These are phyloP conservation scores for Paramarasmius palmivorus DNA, from an alignment of 1,284 basidiomycete species.

Conservation along the genomic window DNA sequence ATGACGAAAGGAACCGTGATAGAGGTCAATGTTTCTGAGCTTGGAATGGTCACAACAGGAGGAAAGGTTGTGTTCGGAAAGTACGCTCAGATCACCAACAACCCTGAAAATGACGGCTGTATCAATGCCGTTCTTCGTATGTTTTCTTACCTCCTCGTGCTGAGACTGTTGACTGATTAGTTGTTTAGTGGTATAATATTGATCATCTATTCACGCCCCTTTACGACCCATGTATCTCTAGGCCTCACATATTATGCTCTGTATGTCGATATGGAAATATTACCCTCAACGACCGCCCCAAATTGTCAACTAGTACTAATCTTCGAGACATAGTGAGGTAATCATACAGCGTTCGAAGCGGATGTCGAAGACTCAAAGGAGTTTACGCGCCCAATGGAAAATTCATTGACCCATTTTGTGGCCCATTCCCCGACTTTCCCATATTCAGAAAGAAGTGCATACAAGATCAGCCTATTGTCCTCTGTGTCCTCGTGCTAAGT, in stretches of 20 bases:
- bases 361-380: no score
- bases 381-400: no score
- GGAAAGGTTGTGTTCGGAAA: constrained; percentile 93
- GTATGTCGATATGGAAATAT: no score
- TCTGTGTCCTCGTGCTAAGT: no score
- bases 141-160: constrained; percentile 29
- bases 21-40: constrained; percentile 96
- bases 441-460: no score
- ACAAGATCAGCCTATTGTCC: no score
- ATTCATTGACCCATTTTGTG: no score
- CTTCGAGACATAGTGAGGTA: no score
- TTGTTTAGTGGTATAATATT: constrained; percentile 37
- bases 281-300: no score
- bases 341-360: no score
- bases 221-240: background rate
- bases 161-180: background rate
- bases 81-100: constrained; percentile 97
- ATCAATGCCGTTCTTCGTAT: constrained; percentile 89
- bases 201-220: background rate
- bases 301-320: no score
- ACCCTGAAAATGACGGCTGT: constrained; percentile 96
- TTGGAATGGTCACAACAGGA: constrained; percentile 98
- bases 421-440: no score
- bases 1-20: constrained; percentile 98
- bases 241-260: background rate